A percentile compares a stretch with the other conserved stretches of the same genome.
Evolutionary conservation across 495 filamentous ascomycete genomes (phyloP).

Genomic region (Neurospora intermedia): DNA sequence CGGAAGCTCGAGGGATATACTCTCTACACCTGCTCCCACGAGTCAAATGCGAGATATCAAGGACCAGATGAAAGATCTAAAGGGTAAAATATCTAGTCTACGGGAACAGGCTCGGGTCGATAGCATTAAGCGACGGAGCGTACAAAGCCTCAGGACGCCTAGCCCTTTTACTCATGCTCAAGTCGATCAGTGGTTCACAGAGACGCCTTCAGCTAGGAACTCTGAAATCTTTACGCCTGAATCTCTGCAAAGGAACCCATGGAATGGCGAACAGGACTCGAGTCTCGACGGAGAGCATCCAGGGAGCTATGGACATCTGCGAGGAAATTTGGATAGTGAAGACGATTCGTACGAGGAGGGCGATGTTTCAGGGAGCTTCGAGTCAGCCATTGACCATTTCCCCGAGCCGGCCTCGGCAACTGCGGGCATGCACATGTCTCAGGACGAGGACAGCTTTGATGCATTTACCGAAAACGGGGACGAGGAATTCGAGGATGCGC

Average conservation of each 20-base stretch:
- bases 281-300: slow-evolving; percentile 17
- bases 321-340: neutral
- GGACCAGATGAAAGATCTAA: slow-evolving; percentile 87
- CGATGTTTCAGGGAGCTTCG: neutral
- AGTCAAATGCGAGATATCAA: slow-evolving; percentile 73
- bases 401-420: slow-evolving; percentile 2
- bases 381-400: slow-evolving; percentile 4
- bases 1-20: slow-evolving; percentile 15
- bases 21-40: slow-evolving; percentile 45
- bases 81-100: slow-evolving; percentile 79
- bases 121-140: slow-evolving; percentile 66
- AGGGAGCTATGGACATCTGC: neutral
- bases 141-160: slow-evolving; percentile 73
- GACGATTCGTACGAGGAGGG: neutral
- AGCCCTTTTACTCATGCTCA: slow-evolving; percentile 72
- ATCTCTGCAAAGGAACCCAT: slow-evolving; percentile 15
- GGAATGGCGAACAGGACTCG: slow-evolving; percentile 25
- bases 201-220: slow-evolving; percentile 24
- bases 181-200: slow-evolving; percentile 59
- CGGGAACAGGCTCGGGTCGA: slow-evolving; percentile 77
- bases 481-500: slow-evolving; percentile 5
- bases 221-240: slow-evolving; percentile 9
- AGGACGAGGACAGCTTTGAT: slow-evolving; percentile 21
- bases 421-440: neutral
- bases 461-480: slow-evolving; percentile 29